Evolutionary conservation across 371 early-diverging fungal species (phyloP).

Genomic region (Mortierella sp.): DNA sequence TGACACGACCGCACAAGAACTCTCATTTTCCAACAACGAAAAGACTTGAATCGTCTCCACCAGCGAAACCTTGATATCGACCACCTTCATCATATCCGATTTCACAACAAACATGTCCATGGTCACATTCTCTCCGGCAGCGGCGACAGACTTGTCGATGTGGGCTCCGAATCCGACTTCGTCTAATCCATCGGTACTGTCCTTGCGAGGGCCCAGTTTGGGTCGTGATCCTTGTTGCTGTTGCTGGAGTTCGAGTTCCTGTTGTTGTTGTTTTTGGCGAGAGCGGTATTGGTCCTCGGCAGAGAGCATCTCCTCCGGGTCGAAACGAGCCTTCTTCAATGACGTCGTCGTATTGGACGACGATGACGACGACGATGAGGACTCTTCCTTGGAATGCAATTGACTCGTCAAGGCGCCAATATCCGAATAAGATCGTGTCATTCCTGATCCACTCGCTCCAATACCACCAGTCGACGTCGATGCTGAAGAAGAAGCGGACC

Average conservation of each 20-base stretch:
- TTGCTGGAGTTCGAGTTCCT: constrained; percentile 1
- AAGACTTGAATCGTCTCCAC: constrained; percentile 49
- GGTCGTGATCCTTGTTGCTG: background rate
- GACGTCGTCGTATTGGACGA: background rate
- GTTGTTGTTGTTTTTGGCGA: constrained; percentile 16
- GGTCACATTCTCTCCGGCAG: constrained; percentile 49
- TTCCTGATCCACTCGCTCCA: background rate
- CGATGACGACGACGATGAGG: background rate
- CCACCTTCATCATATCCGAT: constrained; percentile 50
- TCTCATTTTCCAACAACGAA: constrained; percentile 25
- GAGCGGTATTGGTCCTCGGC: constrained; percentile 22
- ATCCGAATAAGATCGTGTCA: constrained; percentile 20
- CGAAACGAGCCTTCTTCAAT: background rate
- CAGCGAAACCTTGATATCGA: constrained; percentile 55
- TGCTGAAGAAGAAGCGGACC: background rate
- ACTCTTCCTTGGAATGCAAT: background rate
- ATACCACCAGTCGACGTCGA: background rate
- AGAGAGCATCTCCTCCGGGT: constrained; percentile 14
- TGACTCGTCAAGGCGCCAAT: constrained; percentile 13
- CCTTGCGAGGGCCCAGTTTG: background rate
- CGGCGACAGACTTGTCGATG: constrained; percentile 53
- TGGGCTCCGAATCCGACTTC: constrained; percentile 57
- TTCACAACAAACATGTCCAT: constrained; percentile 56
- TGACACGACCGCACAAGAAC: background rate
- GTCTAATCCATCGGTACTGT: constrained; percentile 30